Conservation (phyloP, 2,329 filamentous ascomycete genomes). For the Paramyrothecium roridum region DNA sequence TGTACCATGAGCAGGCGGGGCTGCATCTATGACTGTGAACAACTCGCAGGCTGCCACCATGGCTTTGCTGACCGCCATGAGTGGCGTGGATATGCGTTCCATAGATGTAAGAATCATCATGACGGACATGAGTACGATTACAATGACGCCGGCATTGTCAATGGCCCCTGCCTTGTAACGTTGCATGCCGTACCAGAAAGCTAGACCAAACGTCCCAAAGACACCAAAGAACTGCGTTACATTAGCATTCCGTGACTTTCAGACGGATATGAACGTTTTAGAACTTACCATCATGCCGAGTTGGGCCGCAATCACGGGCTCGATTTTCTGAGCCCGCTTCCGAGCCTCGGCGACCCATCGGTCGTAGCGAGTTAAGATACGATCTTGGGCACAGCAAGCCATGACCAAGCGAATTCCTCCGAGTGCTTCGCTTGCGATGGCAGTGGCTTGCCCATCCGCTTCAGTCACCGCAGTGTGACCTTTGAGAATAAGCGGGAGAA, state of each 20-base stretch:
- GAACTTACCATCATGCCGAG: constrained; percentile 6
- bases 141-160: constrained; percentile 29
- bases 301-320: constrained; percentile 12
- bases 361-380: constrained; percentile 31
- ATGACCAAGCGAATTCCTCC: constrained; percentile 38
- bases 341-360: constrained; percentile 33
- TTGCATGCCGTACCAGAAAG: constrained; percentile 41
- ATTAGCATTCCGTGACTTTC: constrained; percentile 1
- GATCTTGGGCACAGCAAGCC: constrained; percentile 38
- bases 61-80: constrained; percentile 29
- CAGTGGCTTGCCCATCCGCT: constrained; percentile 31
- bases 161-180: constrained; percentile 30
- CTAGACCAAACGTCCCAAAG: constrained; percentile 32
- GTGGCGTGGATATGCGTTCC: constrained; percentile 33
- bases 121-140: constrained; percentile 33
- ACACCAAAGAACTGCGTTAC: constrained; percentile 23
- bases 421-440: constrained; percentile 40
- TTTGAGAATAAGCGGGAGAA: constrained; percentile 15
- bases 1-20: constrained; percentile 11
- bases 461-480: constrained; percentile 11
- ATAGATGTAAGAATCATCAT: constrained; percentile 32
- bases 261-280: background rate
- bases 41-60: constrained; percentile 24
- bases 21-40: constrained; percentile 24
- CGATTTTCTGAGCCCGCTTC: constrained; percentile 28